A percentile compares a stretch with the other conserved stretches of the same genome.
Evolutionary conservation across 257 asterid species (phyloP).

Genomic region (Solanum tacnaense): DNA sequence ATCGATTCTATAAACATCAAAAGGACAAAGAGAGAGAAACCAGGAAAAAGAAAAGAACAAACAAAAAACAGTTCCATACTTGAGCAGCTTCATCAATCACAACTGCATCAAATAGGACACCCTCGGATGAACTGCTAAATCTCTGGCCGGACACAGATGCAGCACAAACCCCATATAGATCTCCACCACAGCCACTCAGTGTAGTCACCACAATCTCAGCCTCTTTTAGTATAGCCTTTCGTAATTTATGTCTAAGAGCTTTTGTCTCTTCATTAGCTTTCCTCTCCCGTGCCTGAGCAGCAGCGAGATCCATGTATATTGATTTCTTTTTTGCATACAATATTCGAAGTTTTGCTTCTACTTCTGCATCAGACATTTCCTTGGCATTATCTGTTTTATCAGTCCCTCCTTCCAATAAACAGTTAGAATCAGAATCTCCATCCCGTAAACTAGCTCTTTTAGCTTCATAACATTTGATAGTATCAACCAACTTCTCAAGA

Average conservation of each 20-base stretch:
- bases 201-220: conserved; percentile 96
- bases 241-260: conserved; percentile 71
- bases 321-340: conserved; percentile 68
- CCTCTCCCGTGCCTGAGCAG: conserved; percentile 68
- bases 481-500: conserved; percentile 80
- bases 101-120: conserved; percentile 84
- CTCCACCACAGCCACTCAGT: conserved; percentile 98
- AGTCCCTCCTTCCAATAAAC: conserved; percentile 35
- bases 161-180: conserved; percentile 81
- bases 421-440: conserved; percentile 34
- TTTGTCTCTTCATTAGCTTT: conserved; percentile 71
- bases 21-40: conserved; percentile 4
- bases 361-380: conserved; percentile 55
- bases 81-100: conserved; percentile 99
- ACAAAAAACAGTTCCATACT: conserved; percentile 25
- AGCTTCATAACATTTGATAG: conserved; percentile 68
- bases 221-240: conserved; percentile 77
- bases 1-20: background rate
- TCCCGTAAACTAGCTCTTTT: conserved; percentile 63
- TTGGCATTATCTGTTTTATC: conserved; percentile 25
- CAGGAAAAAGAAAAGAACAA: conserved; percentile 1
- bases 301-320: conserved; percentile 57
- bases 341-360: conserved; percentile 58
- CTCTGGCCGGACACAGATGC: conserved; percentile 63
- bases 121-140: conserved; percentile 58